These are phyloP conservation scores for Barbarea vulgaris DNA, from an alignment of 345 rosid genomes.

Conservation along the genomic window DNA sequence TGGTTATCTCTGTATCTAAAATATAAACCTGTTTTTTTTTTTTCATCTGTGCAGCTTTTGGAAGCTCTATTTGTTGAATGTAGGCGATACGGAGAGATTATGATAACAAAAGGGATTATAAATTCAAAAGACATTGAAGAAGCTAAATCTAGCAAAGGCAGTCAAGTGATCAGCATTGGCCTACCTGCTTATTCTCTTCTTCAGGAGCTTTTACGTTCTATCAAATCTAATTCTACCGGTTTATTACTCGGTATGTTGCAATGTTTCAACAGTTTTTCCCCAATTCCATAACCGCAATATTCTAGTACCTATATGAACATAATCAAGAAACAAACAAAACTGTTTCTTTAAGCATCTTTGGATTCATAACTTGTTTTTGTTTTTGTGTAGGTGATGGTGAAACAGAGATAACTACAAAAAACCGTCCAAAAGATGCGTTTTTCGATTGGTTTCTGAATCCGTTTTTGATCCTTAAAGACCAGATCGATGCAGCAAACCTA, in stretches of 20 bases:
- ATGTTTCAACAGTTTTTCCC: background rate
- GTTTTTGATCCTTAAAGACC: slow-evolving; percentile 82
- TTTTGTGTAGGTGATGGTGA: slow-evolving; percentile 53
- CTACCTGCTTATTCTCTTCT: slow-evolving; percentile 88
- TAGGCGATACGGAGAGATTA: slow-evolving; percentile 55
- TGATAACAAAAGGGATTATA: slow-evolving; percentile 74
- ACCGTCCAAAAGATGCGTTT: slow-evolving; percentile 81
- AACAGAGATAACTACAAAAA: slow-evolving; percentile 67
- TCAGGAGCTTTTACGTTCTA: slow-evolving; percentile 65
- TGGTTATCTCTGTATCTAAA: background rate
- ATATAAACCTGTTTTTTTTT: background rate
- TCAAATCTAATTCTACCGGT: slow-evolving; percentile 60
- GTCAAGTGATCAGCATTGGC: slow-evolving; percentile 74
- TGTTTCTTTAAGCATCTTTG: background rate
- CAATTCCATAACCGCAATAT: background rate
- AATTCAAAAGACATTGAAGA: slow-evolving; percentile 78
- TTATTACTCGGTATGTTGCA: slow-evolving; percentile 66
- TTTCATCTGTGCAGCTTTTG: slow-evolving; percentile 57
- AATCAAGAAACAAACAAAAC: background rate
- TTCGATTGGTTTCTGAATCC: slow-evolving; percentile 96
- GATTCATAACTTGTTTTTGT: slow-evolving; percentile 10
- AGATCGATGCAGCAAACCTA: slow-evolving; percentile 75
- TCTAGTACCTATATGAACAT: background rate
- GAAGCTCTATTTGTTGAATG: slow-evolving; percentile 64
- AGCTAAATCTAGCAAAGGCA: slow-evolving; percentile 63